Conservation (phyloP, 2,329 filamentous ascomycete genomes). For the Ophiostoma perfectum region DNA sequence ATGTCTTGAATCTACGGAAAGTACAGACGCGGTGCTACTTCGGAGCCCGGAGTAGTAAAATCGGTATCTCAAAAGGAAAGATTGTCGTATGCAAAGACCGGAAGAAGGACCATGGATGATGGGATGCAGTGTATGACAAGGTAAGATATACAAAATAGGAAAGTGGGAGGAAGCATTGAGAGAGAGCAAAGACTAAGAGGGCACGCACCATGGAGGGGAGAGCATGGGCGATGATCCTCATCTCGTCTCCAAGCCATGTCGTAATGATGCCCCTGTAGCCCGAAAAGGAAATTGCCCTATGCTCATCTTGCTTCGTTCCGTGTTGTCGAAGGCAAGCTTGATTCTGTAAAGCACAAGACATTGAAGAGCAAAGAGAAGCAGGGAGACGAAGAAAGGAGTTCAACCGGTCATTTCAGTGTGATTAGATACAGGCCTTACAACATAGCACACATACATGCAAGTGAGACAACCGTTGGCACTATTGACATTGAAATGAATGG, state of each 20-base stretch:
- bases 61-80: no score
- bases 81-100: no score
- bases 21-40: no score
- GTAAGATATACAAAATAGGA: background rate
- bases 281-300: conserved; percentile 3
- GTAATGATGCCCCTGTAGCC: conserved; percentile 7
- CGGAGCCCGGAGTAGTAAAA: no score
- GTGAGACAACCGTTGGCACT: conserved; percentile 15
- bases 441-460: background rate
- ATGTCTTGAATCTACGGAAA: no score
- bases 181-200: background rate
- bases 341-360: no score
- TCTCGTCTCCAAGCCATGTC: conserved; percentile 8
- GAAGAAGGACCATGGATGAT: background rate
- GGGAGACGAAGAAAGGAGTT: background rate
- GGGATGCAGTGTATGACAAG: background rate
- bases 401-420: background rate
- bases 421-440: background rate
- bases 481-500: background rate
- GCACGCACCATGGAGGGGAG: background rate
- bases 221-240: conserved; percentile 8
- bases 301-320: background rate
- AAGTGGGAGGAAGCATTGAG: background rate
- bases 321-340: no score
- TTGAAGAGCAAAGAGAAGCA: background rate